These are phyloP conservation scores for Lagenidium sp. DNA, from an alignment of 352 stramenopile species.

Conservation along the genomic window DNA sequence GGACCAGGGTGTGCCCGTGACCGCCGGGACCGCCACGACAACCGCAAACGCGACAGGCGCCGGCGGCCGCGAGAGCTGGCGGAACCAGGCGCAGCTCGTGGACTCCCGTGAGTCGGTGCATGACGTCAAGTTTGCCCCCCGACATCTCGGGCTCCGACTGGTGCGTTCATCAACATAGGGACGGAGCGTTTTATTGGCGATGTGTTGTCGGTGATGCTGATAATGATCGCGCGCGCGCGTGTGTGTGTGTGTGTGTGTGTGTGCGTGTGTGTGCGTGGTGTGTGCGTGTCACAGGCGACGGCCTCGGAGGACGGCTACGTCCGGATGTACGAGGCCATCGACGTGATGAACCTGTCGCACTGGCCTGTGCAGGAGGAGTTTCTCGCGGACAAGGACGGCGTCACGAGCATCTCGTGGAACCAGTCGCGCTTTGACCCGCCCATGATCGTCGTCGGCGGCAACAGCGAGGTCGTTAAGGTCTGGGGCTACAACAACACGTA, in stretches of 20 bases:
- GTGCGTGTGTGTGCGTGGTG: too few species aligned
- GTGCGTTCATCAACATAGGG: constrained; percentile 16
- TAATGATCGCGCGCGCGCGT: too few species aligned
- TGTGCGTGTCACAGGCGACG: constrained; percentile 65
- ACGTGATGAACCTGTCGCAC: constrained; percentile 94
- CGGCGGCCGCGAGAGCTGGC: constrained; percentile 54
- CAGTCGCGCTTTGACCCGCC: constrained; percentile 90
- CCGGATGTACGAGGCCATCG: constrained; percentile 93
- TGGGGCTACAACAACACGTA: constrained; percentile 89
- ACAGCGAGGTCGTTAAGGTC: constrained; percentile 81
- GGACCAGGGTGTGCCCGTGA: constrained; percentile 71
- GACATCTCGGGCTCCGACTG: constrained; percentile 89
- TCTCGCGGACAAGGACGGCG: constrained; percentile 73
- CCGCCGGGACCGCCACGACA: constrained; percentile 10
- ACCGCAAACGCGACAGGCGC: background rate
- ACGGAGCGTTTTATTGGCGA: background rate
- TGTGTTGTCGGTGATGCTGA: constrained; percentile 2
- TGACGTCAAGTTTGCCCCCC: constrained; percentile 93
- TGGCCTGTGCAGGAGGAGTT: constrained; percentile 90
- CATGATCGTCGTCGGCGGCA: constrained; percentile 92
- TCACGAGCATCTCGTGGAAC: constrained; percentile 93
- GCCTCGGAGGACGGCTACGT: constrained; percentile 92
- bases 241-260: too few species aligned
- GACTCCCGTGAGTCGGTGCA: constrained; percentile 92
- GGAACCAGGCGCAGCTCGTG: constrained; percentile 83